These are phyloP conservation scores for Trypanosoma conorhini DNA, from an alignment of 208 protist genomes.

Conservation along the genomic window DNA sequence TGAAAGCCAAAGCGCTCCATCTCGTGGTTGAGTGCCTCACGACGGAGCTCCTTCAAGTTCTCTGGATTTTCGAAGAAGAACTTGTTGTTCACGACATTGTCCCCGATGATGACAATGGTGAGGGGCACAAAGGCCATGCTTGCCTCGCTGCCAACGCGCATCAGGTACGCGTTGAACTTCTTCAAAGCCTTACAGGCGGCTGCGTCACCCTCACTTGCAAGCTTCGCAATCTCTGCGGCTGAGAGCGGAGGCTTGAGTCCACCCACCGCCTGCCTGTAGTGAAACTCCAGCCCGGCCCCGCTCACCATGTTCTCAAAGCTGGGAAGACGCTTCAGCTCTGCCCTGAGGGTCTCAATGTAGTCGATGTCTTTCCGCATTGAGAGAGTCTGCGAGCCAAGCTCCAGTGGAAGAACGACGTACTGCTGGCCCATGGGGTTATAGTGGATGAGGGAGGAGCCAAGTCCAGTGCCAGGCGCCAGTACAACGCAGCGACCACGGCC, in stretches of 20 bases:
- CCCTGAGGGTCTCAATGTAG: constrained; percentile 9
- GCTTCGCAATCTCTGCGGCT: constrained; percentile 45
- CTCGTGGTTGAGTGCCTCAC: constrained; percentile 49
- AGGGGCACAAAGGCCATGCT: constrained; percentile 66
- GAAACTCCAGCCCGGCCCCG: constrained; percentile 45
- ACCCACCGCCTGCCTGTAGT: constrained; percentile 37
- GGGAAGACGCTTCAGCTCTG: constrained; percentile 25
- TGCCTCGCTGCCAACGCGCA: constrained; percentile 44
- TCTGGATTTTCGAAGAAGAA: constrained; percentile 54
- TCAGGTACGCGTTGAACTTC: constrained; percentile 49
- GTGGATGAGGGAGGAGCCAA: constrained; percentile 65
- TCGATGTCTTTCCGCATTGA: constrained; percentile 17
- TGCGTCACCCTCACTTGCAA: constrained; percentile 49
- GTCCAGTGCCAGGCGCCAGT: constrained; percentile 57
- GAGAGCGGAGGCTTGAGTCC: constrained; percentile 17
- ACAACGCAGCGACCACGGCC: constrained; percentile 55
- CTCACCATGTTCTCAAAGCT: constrained; percentile 50
- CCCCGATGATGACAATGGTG: constrained; percentile 59
- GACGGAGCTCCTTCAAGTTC: constrained; percentile 30
- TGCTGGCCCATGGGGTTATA: constrained; percentile 35
- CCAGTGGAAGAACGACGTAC: constrained; percentile 52
- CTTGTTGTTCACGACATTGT: constrained; percentile 64
- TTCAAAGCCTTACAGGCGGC: constrained; percentile 53
- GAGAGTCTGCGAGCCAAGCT: constrained; percentile 50
- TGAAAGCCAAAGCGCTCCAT: constrained; percentile 65